Conservation (phyloP, 179 eudicot species). For the Amaranthus tricolor region DNA sequence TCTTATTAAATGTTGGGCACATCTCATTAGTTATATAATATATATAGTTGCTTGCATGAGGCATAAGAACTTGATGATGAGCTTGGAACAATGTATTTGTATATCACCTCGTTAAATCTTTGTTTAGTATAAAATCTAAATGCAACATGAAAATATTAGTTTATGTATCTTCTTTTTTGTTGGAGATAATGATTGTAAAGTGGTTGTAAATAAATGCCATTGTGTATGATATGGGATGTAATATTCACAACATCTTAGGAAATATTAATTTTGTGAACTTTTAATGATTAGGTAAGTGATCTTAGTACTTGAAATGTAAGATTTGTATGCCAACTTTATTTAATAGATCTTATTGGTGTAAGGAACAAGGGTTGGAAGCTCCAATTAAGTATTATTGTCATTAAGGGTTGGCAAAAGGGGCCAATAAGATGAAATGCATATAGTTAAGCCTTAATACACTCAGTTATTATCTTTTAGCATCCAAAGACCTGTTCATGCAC, state of each 20-base stretch:
- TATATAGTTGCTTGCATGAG: too few relatives aligned
- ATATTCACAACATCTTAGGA: not conserved
- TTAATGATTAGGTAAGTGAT: not conserved
- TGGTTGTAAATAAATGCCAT: not conserved
- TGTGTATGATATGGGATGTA: not conserved
- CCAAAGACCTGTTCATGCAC: not conserved
- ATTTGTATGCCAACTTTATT: not conserved
- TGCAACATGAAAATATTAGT: too few relatives aligned
- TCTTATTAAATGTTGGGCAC: too few relatives aligned
- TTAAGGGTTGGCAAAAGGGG: not conserved
- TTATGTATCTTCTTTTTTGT: too few relatives aligned
- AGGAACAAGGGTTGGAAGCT: not conserved
- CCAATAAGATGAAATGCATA: not conserved
- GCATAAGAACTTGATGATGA: too few relatives aligned
- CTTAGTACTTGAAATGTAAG: not conserved
- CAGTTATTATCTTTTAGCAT: not conserved
- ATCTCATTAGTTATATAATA: too few relatives aligned
- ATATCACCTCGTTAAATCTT: too few relatives aligned
- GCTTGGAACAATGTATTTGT: too few relatives aligned
- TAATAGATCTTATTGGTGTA: not conserved
- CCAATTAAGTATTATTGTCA: not conserved
- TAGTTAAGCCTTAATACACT: not conserved
- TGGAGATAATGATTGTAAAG: too few relatives aligned
- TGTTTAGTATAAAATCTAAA: too few relatives aligned
- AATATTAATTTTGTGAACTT: not conserved